Evolutionary conservation across 2,329 filamentous ascomycete species (phyloP), one percentile per base, ranked within the genome.

Genomic region (Diaporthe vexans): DNA sequence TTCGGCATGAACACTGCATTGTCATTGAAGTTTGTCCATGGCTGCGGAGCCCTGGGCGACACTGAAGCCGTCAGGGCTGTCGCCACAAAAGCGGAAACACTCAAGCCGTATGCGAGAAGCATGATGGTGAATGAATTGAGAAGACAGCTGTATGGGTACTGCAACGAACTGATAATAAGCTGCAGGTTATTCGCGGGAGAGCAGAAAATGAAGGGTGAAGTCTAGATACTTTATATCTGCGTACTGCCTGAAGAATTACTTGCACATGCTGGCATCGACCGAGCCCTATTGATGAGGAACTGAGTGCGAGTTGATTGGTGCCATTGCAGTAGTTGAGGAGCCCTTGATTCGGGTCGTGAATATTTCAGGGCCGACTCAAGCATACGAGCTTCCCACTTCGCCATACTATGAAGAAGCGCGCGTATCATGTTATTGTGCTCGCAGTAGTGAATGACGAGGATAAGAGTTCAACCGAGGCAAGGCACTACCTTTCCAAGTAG

Each of bases 1-100:
- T 63, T 63, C 17, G 59, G 59, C 19, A n/a, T 48, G 26, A 63
- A 63, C 17, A 63, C 59, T 21, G 59, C 40, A 48, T 63, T 63
- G 24, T 63, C 24, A 5, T 63, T 63, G 59, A 63, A 63, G 24
- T 63, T 63, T 48, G 24, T 33, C 40, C 40, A 63, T 10, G 59
- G 59, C 24, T 29, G 4, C 21, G 24, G 24, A 63, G 59, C 40
- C n/a, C 59, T 33, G 40, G 59, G 40, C 19, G 40, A 63, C 11
- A 48, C 15, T 8, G 59, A 63, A 21, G 59, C 40, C 17, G 59
- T 26, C 24, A 63, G 59, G 33, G 24, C 40, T 19, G 40, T 46
- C 2, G 37, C 37, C 10, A 21, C 24, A 33, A 63, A 48, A 4
- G 24, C 13, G 8, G 40, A 9, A 7, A 40, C 40, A 1, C 17